These are phyloP conservation scores for Penicillium thymicola DNA, from an alignment of 2,329 filamentous ascomycete species.

Conservation along the genomic window DNA sequence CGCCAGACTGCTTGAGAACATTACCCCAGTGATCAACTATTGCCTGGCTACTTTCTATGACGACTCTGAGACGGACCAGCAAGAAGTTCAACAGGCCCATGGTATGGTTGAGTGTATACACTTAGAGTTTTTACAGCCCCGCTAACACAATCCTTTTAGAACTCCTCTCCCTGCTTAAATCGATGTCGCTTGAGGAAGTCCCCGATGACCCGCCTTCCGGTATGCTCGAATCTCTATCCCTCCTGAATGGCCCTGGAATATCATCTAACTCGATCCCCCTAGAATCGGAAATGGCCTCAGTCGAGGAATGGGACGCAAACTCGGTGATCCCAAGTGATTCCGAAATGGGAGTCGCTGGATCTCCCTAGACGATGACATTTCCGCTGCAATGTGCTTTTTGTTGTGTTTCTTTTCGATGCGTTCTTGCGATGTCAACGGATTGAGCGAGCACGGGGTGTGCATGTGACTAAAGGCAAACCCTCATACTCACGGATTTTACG, in stretches of 20 bases:
- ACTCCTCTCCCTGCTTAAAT: constrained; percentile 32
- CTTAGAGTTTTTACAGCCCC: neutral
- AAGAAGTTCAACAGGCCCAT: constrained; percentile 32
- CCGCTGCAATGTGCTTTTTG: neutral
- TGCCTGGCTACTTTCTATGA: constrained; percentile 40
- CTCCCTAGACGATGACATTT: constrained; percentile 26
- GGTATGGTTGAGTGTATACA: constrained; percentile 27
- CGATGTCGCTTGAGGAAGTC: constrained; percentile 36
- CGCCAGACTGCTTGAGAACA: constrained; percentile 35
- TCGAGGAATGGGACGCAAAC: constrained; percentile 44
- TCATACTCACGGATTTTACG: constrained; percentile 8
- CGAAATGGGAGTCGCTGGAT: constrained; percentile 37
- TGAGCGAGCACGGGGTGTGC: constrained; percentile 1
- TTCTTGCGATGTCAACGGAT: constrained; percentile 1
- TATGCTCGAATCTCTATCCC: constrained; percentile 25
- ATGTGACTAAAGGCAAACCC: neutral
- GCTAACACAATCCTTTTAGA: constrained; percentile 21
- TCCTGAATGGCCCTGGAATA: neutral
- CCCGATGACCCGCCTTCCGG: constrained; percentile 42
- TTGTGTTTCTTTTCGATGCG: neutral
- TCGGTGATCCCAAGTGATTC: constrained; percentile 43
- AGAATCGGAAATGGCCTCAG: constrained; percentile 41
- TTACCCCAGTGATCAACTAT: constrained; percentile 37
- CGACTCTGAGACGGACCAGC: constrained; percentile 36
- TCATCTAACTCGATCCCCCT: constrained; percentile 11